Base-by-base conservation (phyloP, 768 basidiomycete species). In the Chiua virens region DNA sequence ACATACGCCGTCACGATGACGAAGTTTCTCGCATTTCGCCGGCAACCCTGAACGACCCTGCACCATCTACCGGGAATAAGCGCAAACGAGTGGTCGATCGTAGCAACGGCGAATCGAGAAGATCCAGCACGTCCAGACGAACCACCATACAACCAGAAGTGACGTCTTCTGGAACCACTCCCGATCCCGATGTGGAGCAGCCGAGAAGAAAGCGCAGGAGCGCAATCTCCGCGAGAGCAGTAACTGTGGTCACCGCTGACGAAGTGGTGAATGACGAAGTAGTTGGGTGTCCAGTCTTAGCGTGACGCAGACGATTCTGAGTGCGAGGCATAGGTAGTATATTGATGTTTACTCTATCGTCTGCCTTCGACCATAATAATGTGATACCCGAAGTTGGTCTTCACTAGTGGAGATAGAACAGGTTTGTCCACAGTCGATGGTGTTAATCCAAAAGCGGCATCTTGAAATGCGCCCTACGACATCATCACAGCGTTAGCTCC, bases 341-440 rank as follows among this genome's bases (percentile, higher is more conserved):
- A 58, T 54, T 54, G 50, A 49, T 47, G 49, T 59, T 49, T 64
- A 64, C 49, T 58, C 38, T 62, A 83, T 32, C 87, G 81, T 34
- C 90, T 80, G 17, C 89, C 90, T 71, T 93, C 90, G 8, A 92
- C 90, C 88, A 93, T 89, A 67, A 93, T 92, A 61, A 93, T 85
- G 65, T 93, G 91, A 69, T 92, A 93, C 14, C 91, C 91, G 62
- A 85, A 85, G 54, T 79, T 81, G 7, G 91, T 93, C 71, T 92
- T 93, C 30, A 92, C 85, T 43, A 92, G 78, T 15, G 82, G 70
- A 2, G 89, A 87, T 17, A 81, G 62, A 44, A 79, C 71, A 4
- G 91, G 90, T 56, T 88, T 91, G 69, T 91, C 90, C 54, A 88
- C 81, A 4, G 86, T 80, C 8, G 91, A 93, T 3, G 90, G 89